A percentile compares a stretch with the other conserved stretches of the same genome.
Conservation (phyloP, 208 protist species). For the Acanthamoeba healyi region DNA sequence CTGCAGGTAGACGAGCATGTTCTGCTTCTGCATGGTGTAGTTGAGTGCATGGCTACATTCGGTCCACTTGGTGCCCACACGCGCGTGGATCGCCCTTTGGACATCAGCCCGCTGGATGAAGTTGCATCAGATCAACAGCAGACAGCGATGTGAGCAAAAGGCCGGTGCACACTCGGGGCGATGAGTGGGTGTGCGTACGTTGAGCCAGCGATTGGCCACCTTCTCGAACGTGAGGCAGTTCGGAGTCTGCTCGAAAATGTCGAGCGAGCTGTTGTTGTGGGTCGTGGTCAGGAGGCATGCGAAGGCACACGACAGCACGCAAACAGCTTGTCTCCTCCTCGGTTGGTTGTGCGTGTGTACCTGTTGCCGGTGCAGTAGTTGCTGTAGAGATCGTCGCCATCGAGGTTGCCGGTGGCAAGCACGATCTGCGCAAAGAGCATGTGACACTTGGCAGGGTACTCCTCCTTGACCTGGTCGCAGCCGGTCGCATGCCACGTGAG, state of each 20-base stretch:
- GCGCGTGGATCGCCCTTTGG: slow-evolving; percentile 86
- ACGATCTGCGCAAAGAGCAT: neutral
- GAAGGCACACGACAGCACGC: too few species aligned
- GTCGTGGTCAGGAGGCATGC: too few species aligned
- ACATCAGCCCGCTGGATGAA: slow-evolving; percentile 83
- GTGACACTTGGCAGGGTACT: slow-evolving; percentile 24
- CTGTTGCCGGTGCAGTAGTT: slow-evolving; percentile 28
- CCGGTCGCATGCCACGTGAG: neutral
- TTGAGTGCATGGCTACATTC: neutral
- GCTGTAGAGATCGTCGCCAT: slow-evolving; percentile 19
- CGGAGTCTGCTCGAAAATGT: neutral
- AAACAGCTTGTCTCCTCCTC: too few species aligned
- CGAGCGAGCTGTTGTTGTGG: neutral
- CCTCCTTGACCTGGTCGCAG: neutral
- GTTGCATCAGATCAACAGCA: neutral
- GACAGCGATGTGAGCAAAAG: neutral
- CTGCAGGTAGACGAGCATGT: slow-evolving; percentile 20
- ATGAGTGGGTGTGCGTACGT: neutral
- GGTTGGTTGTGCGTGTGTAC: too few species aligned
- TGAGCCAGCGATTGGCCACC: slow-evolving; percentile 31
- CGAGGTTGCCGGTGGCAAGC: slow-evolving; percentile 9
- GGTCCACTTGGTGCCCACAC: neutral
- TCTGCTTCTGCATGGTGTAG: slow-evolving; percentile 26
- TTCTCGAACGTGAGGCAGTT: neutral
- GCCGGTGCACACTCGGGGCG: too few species aligned